phyloP scores from a whole-genome alignment of 139 green algal genomes.

The Ettlia oleoabundans region DNA sequence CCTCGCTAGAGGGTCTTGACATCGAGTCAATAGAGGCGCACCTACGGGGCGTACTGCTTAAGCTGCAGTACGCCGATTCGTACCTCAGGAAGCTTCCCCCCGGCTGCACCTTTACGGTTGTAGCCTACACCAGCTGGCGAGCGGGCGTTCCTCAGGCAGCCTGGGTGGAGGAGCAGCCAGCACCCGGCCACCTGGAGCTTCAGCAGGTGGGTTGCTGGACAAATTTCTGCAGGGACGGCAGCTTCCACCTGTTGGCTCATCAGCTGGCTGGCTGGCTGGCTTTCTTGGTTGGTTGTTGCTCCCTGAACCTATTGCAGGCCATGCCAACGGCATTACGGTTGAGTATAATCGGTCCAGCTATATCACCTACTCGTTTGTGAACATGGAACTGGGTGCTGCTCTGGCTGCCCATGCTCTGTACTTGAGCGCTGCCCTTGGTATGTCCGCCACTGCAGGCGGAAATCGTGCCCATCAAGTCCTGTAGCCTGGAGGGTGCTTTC shows the following conservation, averaged over 20 bases:
- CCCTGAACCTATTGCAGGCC: no score
- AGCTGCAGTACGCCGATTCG: conserved; percentile 57
- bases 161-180: conserved; percentile 52
- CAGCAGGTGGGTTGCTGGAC: not conserved
- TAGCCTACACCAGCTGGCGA: conserved; percentile 41
- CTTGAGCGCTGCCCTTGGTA: not conserved
- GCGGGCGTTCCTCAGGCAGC: conserved; percentile 18
- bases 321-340: no score
- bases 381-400: no score
- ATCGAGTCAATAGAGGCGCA: conserved; percentile 37
- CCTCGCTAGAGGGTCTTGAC: conserved; percentile 17
- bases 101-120: conserved; percentile 57
- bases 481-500: conserved; percentile 34
- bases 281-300: no score
- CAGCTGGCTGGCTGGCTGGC: no score
- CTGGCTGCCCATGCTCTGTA: not conserved
- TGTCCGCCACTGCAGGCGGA: not conserved
- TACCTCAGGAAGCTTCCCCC: conserved; percentile 35
- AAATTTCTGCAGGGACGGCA: not conserved
- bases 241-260: no score
- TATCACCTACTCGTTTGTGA: no score
- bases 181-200: conserved; percentile 4
- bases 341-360: no score
- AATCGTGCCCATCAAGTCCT: conserved; percentile 58
- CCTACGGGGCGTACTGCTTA: conserved; percentile 47